Conservation (phyloP, 2,329 filamentous ascomycete genomes). For the Monilinia polystroma region DNA sequence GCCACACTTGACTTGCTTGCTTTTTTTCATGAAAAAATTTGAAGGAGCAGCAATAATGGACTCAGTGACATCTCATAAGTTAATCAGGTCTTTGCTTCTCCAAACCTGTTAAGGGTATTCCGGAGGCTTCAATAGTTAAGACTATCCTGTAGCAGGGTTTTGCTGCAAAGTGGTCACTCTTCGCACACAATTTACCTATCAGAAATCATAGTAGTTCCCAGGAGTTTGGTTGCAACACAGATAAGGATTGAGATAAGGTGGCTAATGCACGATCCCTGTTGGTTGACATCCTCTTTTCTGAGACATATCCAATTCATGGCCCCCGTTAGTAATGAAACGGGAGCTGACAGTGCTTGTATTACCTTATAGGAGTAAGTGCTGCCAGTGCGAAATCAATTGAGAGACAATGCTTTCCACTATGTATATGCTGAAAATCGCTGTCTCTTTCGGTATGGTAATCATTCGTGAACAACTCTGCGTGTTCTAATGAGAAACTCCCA, state of each 20-base stretch:
- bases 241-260: constrained; percentile 11
- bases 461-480: not conserved
- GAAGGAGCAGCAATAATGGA: not conserved
- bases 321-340: not conserved
- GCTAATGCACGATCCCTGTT: constrained; percentile 14
- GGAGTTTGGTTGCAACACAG: not conserved
- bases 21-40: not conserved
- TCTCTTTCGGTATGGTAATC: not conserved
- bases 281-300: not conserved
- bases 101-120: constrained; percentile 6
- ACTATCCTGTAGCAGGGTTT: constrained; percentile 10
- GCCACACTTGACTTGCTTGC: not conserved
- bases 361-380: not conserved
- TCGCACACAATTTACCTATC: constrained; percentile 4
- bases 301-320: constrained; percentile 5
- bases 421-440: not conserved
- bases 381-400: not conserved
- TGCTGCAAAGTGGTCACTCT: constrained; percentile 7
- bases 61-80: not conserved
- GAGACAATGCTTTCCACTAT: not conserved
- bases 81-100: not conserved
- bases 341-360: not conserved
- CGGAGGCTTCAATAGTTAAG: not conserved
- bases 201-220: not conserved
- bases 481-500: not conserved